Percentiles rank a stretch among this genome's conserved stretches.
Conservation (phyloP, 1,139 yeast species). For the Schizosaccharomyces versatilis region DNA sequence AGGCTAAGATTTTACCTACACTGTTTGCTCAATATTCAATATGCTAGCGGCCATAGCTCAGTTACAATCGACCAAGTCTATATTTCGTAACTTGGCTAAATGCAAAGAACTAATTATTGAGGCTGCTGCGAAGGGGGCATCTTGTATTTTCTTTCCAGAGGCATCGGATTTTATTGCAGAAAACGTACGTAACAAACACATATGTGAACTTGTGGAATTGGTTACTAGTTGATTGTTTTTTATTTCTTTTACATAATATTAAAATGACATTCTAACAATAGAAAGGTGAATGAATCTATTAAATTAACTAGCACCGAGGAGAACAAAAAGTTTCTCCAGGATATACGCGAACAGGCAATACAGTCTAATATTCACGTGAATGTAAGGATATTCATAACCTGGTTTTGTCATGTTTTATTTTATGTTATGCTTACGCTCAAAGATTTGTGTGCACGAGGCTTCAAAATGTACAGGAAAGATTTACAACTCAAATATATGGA, state of each 20-base stretch:
- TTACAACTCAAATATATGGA: conserved; percentile 42
- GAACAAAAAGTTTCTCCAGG: conserved; percentile 28
- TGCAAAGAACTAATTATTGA: conserved; percentile 29
- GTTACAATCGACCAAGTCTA: conserved; percentile 48
- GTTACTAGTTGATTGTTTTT: background rate
- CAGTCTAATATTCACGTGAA: conserved; percentile 21
- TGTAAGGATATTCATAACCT: background rate
- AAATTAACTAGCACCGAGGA: conserved; percentile 32
- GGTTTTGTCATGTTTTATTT: background rate
- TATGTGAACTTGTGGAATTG: too few relatives aligned
- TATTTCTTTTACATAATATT: background rate
- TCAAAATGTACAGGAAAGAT: conserved; percentile 16
- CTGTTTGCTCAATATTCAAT: conserved; percentile 19
- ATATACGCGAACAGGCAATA: conserved; percentile 29
- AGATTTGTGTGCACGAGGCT: conserved; percentile 73
- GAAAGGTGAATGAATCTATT: conserved; percentile 43
- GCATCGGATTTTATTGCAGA: conserved; percentile 71
- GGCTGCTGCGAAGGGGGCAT: conserved; percentile 23
- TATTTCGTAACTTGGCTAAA: conserved; percentile 37
- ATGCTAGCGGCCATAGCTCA: conserved; percentile 68
- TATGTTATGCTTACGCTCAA: conserved; percentile 20
- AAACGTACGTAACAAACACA: background rate
- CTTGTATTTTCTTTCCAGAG: conserved; percentile 65
- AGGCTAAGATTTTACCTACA: too few relatives aligned
- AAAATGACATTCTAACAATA: background rate